Conservation (phyloP, 805 yeast genomes). For the Metschnikowia matae region DNA sequence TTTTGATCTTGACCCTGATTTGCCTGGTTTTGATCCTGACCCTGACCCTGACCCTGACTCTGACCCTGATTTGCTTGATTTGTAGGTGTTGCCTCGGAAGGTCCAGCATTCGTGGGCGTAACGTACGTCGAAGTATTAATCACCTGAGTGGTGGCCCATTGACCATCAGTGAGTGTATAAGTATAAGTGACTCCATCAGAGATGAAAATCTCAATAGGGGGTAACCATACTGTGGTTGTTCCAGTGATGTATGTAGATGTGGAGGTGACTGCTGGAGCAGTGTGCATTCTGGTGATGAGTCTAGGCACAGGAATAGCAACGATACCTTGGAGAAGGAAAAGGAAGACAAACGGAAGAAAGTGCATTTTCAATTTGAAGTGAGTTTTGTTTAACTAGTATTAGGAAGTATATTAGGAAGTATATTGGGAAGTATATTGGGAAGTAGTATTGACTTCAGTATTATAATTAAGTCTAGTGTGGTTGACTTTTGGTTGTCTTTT, state of each 20-base stretch:
- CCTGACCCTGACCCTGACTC: too few relatives aligned
- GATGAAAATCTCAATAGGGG: constrained; percentile 50
- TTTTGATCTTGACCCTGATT: too few relatives aligned
- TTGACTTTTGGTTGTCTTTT: too few relatives aligned
- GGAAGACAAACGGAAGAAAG: constrained; percentile 8
- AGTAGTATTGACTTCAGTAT: too few relatives aligned
- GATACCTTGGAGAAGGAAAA: constrained; percentile 19
- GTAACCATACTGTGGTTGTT: constrained; percentile 46
- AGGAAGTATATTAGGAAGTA: too few relatives aligned
- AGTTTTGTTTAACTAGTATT: too few relatives aligned
- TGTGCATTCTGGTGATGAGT: constrained; percentile 50
- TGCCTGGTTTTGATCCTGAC: too few relatives aligned
- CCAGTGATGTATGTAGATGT: constrained; percentile 41
- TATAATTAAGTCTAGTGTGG: too few relatives aligned
- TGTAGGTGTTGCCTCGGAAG: constrained; percentile 3
- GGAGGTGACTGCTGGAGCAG: constrained; percentile 52
- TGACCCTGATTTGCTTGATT: too few relatives aligned
- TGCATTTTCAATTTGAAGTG: too few relatives aligned
- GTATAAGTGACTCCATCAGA: constrained; percentile 52
- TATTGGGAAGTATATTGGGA: too few relatives aligned
- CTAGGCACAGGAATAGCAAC: constrained; percentile 36
- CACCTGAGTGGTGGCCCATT: constrained; percentile 30
- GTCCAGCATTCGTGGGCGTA: constrained; percentile 9
- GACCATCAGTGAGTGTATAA: constrained; percentile 34
- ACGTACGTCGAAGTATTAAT: constrained; percentile 29